phyloP scores from a whole-genome alignment of 176 grass and related monocot genomes.

The Aegilops umbellulata region DNA sequence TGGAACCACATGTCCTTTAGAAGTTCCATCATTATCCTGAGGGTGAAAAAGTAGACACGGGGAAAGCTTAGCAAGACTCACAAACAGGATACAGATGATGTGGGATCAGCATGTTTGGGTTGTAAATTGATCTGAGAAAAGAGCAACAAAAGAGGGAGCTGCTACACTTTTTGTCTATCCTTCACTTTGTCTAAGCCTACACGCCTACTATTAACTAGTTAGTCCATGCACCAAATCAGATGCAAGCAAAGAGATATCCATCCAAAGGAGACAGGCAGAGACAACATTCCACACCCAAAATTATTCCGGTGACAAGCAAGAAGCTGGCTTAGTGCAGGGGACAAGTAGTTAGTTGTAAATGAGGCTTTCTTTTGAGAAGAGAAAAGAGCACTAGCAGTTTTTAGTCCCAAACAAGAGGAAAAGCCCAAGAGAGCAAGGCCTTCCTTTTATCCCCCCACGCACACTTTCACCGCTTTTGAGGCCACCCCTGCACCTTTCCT shows the following conservation, averaged over 20 bases:
- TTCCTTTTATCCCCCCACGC: conserved; percentile 54
- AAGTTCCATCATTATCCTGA: background rate
- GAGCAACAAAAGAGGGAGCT: background rate
- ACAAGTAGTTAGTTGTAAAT: conserved; percentile 66
- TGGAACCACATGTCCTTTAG: background rate
- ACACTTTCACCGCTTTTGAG: conserved; percentile 98
- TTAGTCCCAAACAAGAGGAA: conserved; percentile 77
- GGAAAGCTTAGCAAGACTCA: background rate
- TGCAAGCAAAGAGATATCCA: conserved; percentile 4
- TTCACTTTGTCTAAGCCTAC: conserved; percentile 5
- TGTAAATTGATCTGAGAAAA: background rate
- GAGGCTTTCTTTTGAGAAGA: conserved; percentile 70
- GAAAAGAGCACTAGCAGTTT: conserved; percentile 2
- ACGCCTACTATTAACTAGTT: background rate
- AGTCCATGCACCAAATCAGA: background rate
- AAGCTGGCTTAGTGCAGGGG: conserved; percentile 63
- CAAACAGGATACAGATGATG: background rate
- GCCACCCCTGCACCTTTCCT: conserved; percentile 53
- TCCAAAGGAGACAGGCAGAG: conserved; percentile 38
- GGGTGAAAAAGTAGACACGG: background rate
- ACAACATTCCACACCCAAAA: conserved; percentile 23
- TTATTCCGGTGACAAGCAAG: conserved; percentile 71
- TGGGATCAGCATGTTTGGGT: background rate
- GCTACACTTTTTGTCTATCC: background rate
- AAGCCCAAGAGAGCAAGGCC: conserved; percentile 52